phyloP scores from a whole-genome alignment of 805 yeast species.

The Saturnispora sekii region DNA sequence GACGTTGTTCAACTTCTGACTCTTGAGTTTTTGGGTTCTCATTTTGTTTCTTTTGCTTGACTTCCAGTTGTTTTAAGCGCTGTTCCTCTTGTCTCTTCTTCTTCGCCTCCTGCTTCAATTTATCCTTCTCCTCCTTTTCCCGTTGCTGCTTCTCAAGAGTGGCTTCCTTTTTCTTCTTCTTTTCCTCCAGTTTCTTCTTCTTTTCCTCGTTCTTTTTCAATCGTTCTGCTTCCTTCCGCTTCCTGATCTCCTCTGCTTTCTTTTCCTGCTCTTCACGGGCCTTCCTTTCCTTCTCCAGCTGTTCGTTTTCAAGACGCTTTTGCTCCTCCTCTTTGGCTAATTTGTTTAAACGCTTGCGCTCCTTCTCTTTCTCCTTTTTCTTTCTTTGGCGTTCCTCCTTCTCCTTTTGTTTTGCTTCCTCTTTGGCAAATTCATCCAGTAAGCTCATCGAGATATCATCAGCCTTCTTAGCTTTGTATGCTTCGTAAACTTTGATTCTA shows the following conservation, averaged over 20 bases:
- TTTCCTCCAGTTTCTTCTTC: constrained; percentile 23
- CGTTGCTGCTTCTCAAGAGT: constrained; percentile 27
- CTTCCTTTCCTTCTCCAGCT: constrained; percentile 35
- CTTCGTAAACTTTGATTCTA: constrained; percentile 60
- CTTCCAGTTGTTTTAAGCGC: constrained; percentile 22
- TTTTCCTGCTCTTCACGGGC: constrained; percentile 33
- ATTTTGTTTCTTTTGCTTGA: constrained; percentile 5
- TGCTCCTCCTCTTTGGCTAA: constrained; percentile 55
- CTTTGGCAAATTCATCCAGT: constrained; percentile 62
- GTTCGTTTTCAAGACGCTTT: constrained; percentile 37
- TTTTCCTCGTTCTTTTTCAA: constrained; percentile 27
- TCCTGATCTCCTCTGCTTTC: constrained; percentile 38
- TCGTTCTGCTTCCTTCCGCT: constrained; percentile 34
- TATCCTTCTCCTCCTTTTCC: constrained; percentile 31
- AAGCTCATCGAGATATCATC: constrained; percentile 58
- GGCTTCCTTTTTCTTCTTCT: constrained; percentile 32
- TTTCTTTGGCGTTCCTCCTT: constrained; percentile 55
- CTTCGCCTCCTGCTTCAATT: constrained; percentile 28
- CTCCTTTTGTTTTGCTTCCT: constrained; percentile 53
- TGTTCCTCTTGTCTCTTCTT: constrained; percentile 26
- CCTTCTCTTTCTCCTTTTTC: constrained; percentile 61
- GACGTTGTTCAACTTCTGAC: background rate
- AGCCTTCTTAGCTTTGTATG: constrained; percentile 73
- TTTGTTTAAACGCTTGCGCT: constrained; percentile 55
- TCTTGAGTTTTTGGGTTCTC: background rate